phyloP scores from a whole-genome alignment of 345 rosid species.

The Cardiospermum halicacabum region DNA sequence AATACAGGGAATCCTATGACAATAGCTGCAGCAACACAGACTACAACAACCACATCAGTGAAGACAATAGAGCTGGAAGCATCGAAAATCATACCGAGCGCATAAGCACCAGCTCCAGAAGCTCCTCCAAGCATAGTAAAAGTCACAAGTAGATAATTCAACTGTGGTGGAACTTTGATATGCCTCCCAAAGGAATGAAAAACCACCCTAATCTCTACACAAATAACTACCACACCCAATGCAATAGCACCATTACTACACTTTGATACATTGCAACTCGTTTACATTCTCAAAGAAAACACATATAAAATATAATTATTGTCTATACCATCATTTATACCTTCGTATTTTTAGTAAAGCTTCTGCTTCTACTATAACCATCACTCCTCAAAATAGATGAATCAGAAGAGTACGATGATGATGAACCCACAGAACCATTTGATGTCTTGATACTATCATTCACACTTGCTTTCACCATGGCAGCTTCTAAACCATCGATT shows the following conservation, averaged over 20 bases:
- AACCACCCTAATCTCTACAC: slow-evolving; percentile 93
- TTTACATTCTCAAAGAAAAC: slow-evolving; percentile 50
- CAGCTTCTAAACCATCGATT: no score
- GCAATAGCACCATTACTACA: slow-evolving; percentile 89
- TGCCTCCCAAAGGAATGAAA: slow-evolving; percentile 93
- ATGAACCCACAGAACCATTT: no score
- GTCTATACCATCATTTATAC: no score
- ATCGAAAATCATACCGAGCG: slow-evolving; percentile 86
- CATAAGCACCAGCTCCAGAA: slow-evolving; percentile 78
- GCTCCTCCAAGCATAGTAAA: slow-evolving; percentile 91
- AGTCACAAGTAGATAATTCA: slow-evolving; percentile 85
- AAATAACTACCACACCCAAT: slow-evolving; percentile 70
- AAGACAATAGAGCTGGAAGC: slow-evolving; percentile 67
- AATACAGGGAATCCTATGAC: slow-evolving; percentile 87
- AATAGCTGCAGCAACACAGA: slow-evolving; percentile 88
- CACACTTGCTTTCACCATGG: no score
- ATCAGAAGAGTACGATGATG: no score
- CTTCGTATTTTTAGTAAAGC: no score
- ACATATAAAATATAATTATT: no score
- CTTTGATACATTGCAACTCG: slow-evolving; percentile 73
- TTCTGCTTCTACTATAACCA: no score
- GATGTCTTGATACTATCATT: no score
- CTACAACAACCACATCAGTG: slow-evolving; percentile 74
- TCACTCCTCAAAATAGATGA: no score
- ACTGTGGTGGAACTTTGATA: slow-evolving; percentile 89